Base-by-base conservation (phyloP, 805 yeast genomes). In the Candida insectorum region DNA sequence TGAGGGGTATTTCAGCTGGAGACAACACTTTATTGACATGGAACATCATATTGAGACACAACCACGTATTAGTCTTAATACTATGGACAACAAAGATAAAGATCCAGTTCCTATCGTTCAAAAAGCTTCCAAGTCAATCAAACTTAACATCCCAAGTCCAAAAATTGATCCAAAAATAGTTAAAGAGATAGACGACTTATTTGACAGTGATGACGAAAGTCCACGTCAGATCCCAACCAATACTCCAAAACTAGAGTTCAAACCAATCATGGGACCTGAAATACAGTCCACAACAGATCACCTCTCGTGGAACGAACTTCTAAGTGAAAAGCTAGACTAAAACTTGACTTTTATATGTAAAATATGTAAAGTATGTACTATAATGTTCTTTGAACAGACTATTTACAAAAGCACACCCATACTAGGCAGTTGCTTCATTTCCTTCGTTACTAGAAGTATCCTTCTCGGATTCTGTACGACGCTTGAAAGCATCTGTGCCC, bases 401-500 rank as follows among this genome's bases (percentile, higher is more conserved):
- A n/a, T n/a, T n/a, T n/a, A n/a, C n/a, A n/a, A n/a, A n/a, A n/a
- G n/a, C n/a, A n/a, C n/a, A n/a, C n/a, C n/a, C n/a, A n/a, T n/a
- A n/a, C n/a, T n/a, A n/a, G n/a, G n/a, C n/a, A n/a, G n/a, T n/a
- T n/a, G n/a, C n/a, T n/a, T n/a, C n/a, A n/a, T n/a, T n/a, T n/a
- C n/a, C n/a, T n/a, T n/a, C n/a, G n/a, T n/a, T n/a, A n/a, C n/a
- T n/a, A n/a, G n/a, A n/a, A n/a, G n/a, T n/a, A n/a, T n/a, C n/a
- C n/a, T n/a, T n/a, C n/a, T n/a, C n/a, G n/a, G n/a, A n/a, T n/a
- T n/a, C n/a, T n/a, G n/a, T n/a, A n/a, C 49, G 51, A 4, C 64
- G 61, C 48, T 57, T 56, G 51, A 64, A 66, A n/a, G 70, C 71
- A 37, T 60, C 65, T 36, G 61, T 59, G 8, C 65, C 69, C 31